Base-by-base conservation (phyloP, 257 asterid genomes). In the Fraxinus pennsylvanica region DNA sequence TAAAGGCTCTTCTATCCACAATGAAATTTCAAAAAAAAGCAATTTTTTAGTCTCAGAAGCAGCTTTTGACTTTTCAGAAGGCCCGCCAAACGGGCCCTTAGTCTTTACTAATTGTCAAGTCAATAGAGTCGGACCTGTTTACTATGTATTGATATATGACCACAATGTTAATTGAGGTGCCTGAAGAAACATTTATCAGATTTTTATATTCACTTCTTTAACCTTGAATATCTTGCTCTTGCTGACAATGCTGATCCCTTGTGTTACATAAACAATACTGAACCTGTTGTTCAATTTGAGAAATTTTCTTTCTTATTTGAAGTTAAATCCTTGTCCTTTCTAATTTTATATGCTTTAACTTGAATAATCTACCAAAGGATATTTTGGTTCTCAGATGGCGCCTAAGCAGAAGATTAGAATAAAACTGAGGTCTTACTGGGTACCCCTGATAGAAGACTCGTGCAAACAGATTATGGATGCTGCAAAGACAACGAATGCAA, bases 381-480 rank as follows among this genome's bases (percentile, higher is more conserved):
- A 19, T 76, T 77, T 27, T 27, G 80, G 32, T 36, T 82, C 59
- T 52, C 90, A 95, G 99, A 89, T 76, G 81, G 88, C 93, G 0
- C 98, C 97, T 4, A 95, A 95, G 89, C 98, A 93, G 88, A 95
- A 93, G 92, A 95, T 95, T 35, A 85, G 99, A 72, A 95, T 95
- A 89, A 95, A 95, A 87, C 39, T 95, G 87, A 88, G 92, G 75
- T 95, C 99, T 17, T 93, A 93, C 72, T 95, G 97, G 98, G 98
- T 91, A n/a, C 96, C 96, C 43, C 76, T 93, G 80, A 91, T 95
- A 32, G 98, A 94, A 74, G 98, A 94, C 87, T 92, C 98, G 0
- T 94, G 98, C 90, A 94, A 94, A 88, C 97, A 93, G 92, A 95
- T 95, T 76, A 74, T 95, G 92, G 98, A 95, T 9, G 99, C 98